Base-by-base conservation (phyloP, 2,329 filamentous ascomycete genomes). In the Epichloe sibirici region DNA sequence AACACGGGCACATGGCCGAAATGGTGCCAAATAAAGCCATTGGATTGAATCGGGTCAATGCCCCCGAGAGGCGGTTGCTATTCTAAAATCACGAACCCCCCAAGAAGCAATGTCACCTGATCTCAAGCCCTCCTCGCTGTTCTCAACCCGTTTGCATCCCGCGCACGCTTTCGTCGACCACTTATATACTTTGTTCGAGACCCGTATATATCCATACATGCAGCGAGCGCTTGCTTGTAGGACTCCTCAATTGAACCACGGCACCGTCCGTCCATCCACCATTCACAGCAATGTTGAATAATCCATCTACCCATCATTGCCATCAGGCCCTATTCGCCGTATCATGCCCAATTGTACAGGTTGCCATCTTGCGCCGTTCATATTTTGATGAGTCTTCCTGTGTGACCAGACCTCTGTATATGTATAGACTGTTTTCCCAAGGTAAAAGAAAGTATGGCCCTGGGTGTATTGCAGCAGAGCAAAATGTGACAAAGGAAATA, bases 311-410 rank as follows among this genome's bases (percentile, higher is more conserved):
- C 31, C 37, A 37, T 28, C 9, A 58, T 57, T 58, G 56, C 57
- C 57, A 55, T 57, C 56, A 52, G 54, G 53, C 48, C 49, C 55
- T 50, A 37, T 56, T 62, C 53, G 55, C 57, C 51, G 51, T 56
- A 49, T 53, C 51, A 52, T 56, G 57, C 48, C 40, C 42, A 52
- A 43, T 52, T 52, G 25, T 51, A 52, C 45, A 54, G 46, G 50
- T 54, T 34, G 25, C 17, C 39, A 48, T 55, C 48, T 55, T 54
- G 52, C 57, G 55, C 52, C 55, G 43, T 49, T 55, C 45, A 49
- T 43, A 48, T 46, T 34, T 8, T 53, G 48, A 53, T 54, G 51
- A 52, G 45, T 56, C 48, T 47, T 55, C 45, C 48, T 40, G 44
- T 12, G 9, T 28, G 39, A 25, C 35, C 25, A 34, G 35, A 37